Evolutionary conservation across 768 basidiomycete species (phyloP).

Genomic region (Neoboletus brunneissimus): DNA sequence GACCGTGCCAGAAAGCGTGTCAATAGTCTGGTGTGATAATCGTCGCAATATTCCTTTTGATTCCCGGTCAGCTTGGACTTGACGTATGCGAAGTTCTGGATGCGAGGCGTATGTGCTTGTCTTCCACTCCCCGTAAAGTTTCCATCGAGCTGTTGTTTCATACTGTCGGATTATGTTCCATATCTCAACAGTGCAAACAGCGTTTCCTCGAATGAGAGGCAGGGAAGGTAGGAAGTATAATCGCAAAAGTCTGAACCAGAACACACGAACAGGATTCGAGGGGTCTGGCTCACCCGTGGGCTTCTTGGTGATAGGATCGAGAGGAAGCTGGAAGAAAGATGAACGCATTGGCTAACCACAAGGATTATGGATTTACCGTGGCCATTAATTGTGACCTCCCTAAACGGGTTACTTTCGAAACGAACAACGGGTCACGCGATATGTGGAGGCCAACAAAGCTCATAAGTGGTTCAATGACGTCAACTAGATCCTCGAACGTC

Average conservation of each 20-base stretch:
- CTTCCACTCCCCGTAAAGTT: constrained; percentile 95
- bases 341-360: constrained; percentile 2
- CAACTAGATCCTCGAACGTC: constrained; percentile 63
- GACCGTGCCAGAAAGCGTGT: constrained; percentile 80
- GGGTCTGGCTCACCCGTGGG: constrained; percentile 52
- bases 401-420: constrained; percentile 78
- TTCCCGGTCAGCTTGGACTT: constrained; percentile 82
- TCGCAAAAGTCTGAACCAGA: constrained; percentile 84
- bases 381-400: constrained; percentile 63
- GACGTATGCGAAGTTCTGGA: constrained; percentile 75
- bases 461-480: constrained; percentile 77
- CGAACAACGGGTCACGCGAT: constrained; percentile 70
- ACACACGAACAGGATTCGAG: constrained; percentile 58
- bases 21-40: constrained; percentile 79
- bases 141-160: constrained; percentile 79
- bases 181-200: constrained; percentile 85
- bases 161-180: constrained; percentile 87
- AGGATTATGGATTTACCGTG: constrained; percentile 39
- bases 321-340: constrained; percentile 35
- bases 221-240: constrained; percentile 83
- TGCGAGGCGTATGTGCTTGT: constrained; percentile 65
- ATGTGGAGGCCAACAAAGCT: constrained; percentile 77
- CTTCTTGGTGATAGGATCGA: constrained; percentile 63
- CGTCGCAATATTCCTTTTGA: constrained; percentile 87
- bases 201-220: constrained; percentile 79